Evolutionary conservation across 345 rosid genomes (phyloP), one percentile per base, ranked within the genome.

Genomic region (Conringia planisiliqua): DNA sequence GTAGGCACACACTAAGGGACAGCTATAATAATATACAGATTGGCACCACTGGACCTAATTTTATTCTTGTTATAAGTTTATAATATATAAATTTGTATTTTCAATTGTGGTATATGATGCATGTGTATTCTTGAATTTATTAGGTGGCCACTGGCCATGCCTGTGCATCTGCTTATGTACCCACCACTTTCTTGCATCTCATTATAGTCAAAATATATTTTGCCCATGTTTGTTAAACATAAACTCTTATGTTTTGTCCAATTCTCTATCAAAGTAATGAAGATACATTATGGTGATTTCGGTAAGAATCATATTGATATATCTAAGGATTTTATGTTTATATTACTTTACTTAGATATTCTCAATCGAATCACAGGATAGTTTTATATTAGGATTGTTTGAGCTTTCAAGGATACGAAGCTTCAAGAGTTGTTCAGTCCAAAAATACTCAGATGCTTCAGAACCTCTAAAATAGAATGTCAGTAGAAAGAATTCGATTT

Each of bases 141-240:
- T 61, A 69, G 63, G 59, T 69, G 48, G 77, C 70, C 38, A 75
- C 62, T 35, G 55, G 29, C 68, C 46, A 68, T 75, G 38, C 68
- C 54, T 75, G 74, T 68, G 68, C 74, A 61, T 24, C 54, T 76
- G 50, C 48, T 24, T 60, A 68, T 68, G 74, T 75, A 58, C 74
- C 63, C 57, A 68, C 74, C 74, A 62, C 65, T 76, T 61, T 62
- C 74, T 76, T 58, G 12, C 61, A 52, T 68, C 39, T 62, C 51
- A 62, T 13, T 76, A 60, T 17, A 22, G 16, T 50, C 42, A 59
- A 48, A 64, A 43, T 36, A 65, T 35, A 42, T 11, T 26, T 66
- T 74, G 61, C 72, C 78, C 72, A 58, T 66, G 35, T 20, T 63
- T 72, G 22, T 20, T 55, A 14, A 32, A 32, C 1, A 32, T 3